phyloP scores from a whole-genome alignment of 2,329 filamentous ascomycete genomes.

The Pezicula carpinea region DNA sequence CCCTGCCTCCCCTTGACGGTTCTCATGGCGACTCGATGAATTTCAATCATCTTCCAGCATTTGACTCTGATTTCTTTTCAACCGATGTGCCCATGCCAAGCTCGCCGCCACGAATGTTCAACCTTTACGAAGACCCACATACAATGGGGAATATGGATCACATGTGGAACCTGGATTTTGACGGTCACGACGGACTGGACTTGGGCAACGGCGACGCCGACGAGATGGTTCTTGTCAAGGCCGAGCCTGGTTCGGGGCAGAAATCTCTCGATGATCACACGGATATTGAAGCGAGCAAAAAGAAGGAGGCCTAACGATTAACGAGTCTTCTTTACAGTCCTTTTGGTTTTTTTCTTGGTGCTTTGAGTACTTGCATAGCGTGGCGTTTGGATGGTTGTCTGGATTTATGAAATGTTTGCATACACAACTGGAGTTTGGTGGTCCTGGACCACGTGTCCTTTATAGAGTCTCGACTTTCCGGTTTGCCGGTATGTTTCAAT shows the following conservation, averaged over 20 bases:
- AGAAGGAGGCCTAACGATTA: neutral
- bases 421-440: slow-evolving; percentile 7
- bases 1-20: slow-evolving; percentile 22
- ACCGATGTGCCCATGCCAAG: slow-evolving; percentile 41
- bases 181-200: neutral
- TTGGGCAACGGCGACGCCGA: neutral
- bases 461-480: slow-evolving; percentile 1
- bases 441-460: neutral
- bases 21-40: slow-evolving; percentile 13
- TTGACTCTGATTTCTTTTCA: slow-evolving; percentile 36
- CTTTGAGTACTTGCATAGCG: slow-evolving; percentile 18
- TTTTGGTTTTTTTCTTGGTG: slow-evolving; percentile 1
- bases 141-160: slow-evolving; percentile 20
- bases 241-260: slow-evolving; percentile 9
- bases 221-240: slow-evolving; percentile 13
- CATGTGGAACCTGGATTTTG: slow-evolving; percentile 20
- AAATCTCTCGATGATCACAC: neutral
- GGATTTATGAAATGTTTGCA: slow-evolving; percentile 2
- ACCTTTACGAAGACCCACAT: slow-evolving; percentile 25
- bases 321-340: no score
- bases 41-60: slow-evolving; percentile 18
- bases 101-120: slow-evolving; percentile 36
- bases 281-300: neutral
- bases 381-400: slow-evolving; percentile 12
- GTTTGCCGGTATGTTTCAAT: neutral